A percentile compares a stretch with the other conserved stretches of the same genome.
Evolutionary conservation across 106 monocot genomes (phyloP).

Genomic region (Narthecium ossifragum): DNA sequence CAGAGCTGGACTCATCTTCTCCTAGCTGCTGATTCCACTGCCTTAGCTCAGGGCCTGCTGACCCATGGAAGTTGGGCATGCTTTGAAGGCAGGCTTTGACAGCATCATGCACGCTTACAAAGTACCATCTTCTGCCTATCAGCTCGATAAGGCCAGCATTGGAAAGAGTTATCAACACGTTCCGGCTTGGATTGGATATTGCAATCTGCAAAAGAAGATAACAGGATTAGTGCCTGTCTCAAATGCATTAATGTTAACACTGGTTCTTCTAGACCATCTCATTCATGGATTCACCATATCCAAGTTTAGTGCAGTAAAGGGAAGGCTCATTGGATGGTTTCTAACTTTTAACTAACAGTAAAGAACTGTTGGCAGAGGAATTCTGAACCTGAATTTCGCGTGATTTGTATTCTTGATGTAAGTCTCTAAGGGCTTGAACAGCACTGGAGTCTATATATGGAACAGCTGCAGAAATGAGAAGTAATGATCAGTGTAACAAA

Average conservation of each 20-base stretch:
- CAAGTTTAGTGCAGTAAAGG: too few species aligned
- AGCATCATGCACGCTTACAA: conserved; percentile 93
- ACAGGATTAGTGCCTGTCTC: too few species aligned
- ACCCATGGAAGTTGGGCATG: conserved; percentile 34
- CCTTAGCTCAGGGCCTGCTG: conserved; percentile 18
- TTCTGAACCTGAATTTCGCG: conserved; percentile 88
- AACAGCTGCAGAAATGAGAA: conserved; percentile 55
- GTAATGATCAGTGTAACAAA: too few species aligned
- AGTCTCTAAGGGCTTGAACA: conserved; percentile 93
- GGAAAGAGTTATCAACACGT: conserved; percentile 62
- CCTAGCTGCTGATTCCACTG: conserved; percentile 24
- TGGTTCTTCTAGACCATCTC: too few species aligned
- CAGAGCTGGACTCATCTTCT: conserved; percentile 5
- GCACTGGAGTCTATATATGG: conserved; percentile 97
- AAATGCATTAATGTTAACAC: too few species aligned
- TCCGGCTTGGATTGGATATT: conserved; percentile 78
- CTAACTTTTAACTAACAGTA: too few species aligned
- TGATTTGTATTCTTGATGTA: conserved; percentile 80
- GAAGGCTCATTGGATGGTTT: too few species aligned
- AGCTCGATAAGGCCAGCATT: conserved; percentile 68
- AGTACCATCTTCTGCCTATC: conserved; percentile 84
- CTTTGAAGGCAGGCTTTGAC: conserved; percentile 86
- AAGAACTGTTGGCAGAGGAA: too few species aligned
- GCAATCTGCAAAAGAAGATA: conserved; percentile 49
- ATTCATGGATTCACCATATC: too few species aligned